Evolutionary conservation across 257 asterid genomes (phyloP).

Genomic region (Solanum pennellii): DNA sequence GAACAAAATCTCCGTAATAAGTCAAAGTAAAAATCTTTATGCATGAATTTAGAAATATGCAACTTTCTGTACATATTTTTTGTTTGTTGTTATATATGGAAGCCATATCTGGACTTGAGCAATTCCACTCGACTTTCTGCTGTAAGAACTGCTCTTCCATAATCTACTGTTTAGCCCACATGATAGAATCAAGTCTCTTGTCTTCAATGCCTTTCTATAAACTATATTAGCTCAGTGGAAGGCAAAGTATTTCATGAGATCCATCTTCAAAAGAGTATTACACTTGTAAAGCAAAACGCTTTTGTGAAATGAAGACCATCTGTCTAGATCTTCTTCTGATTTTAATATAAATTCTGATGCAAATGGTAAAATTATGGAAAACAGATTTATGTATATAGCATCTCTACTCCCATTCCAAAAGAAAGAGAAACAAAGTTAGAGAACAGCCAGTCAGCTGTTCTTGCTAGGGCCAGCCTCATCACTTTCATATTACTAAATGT

Average conservation of each 20-base stretch:
- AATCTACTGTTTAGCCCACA: slow-evolving; percentile 63
- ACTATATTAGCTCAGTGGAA: slow-evolving; percentile 35
- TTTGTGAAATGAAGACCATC: neutral
- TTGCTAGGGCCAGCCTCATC: neutral
- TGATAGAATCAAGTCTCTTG: slow-evolving; percentile 18
- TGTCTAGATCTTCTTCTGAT: neutral
- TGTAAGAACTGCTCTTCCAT: slow-evolving; percentile 16
- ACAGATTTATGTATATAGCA: neutral
- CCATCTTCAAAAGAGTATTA: slow-evolving; percentile 44
- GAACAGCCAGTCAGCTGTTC: neutral
- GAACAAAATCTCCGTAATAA: neutral
- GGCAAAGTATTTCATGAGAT: slow-evolving; percentile 36
- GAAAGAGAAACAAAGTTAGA: neutral
- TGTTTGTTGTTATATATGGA: slow-evolving; percentile 36
- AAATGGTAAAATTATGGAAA: neutral
- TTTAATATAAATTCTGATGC: neutral
- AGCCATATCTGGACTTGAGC: slow-evolving; percentile 41
- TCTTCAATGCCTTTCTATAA: slow-evolving; percentile 19
- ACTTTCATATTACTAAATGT: neutral
- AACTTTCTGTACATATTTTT: neutral
- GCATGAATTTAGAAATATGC: neutral
- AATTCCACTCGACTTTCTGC: slow-evolving; percentile 28
- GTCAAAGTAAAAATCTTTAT: neutral
- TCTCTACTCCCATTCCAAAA: neutral
- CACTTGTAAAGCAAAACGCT: slow-evolving; percentile 6